Conservation (phyloP, 768 basidiomycete genomes). For the Tylopilus rubrobrunneus region DNA sequence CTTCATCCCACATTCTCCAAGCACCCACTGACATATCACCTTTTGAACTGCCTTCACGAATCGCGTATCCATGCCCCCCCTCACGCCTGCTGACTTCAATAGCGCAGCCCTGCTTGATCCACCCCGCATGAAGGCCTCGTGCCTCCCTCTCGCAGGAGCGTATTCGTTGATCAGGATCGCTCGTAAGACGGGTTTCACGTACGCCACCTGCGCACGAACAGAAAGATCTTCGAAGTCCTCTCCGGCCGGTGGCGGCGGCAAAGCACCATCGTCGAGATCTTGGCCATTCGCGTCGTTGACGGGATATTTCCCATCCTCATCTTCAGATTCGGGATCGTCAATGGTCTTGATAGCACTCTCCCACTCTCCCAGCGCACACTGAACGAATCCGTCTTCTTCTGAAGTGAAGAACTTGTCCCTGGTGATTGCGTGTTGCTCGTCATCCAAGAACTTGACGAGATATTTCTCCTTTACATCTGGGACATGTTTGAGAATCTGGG, state of each 20-base stretch:
- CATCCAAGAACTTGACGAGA: conserved; percentile 57
- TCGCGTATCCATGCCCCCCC: conserved; percentile 35
- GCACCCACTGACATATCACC: conserved; percentile 26
- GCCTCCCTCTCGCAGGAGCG: conserved; percentile 45
- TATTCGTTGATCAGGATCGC: conserved; percentile 58
- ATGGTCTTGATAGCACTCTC: conserved; percentile 38
- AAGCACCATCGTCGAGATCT: conserved; percentile 16
- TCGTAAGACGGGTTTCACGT: conserved; percentile 58
- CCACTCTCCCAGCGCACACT: conserved; percentile 60
- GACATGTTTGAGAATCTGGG: conserved; percentile 50
- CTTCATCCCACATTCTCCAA: conserved; percentile 14
- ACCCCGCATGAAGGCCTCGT: conserved; percentile 57
- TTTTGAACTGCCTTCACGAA: conserved; percentile 38
- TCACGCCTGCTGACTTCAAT: conserved; percentile 31
- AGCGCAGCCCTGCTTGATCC: conserved; percentile 41
- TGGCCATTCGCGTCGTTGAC: conserved; percentile 33
- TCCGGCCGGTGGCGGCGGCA: conserved; percentile 40
- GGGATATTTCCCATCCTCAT: conserved; percentile 22
- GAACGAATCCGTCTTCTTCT: conserved; percentile 57
- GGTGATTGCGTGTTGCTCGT: conserved; percentile 35
- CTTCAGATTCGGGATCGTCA: conserved; percentile 28
- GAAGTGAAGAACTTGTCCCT: conserved; percentile 55
- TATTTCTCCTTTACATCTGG: conserved; percentile 45
- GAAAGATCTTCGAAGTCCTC: conserved; percentile 45
- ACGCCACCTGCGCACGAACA: conserved; percentile 58